Base-by-base conservation (phyloP, 495 filamentous ascomycete species). In the Parathielavia hyrcaniae region DNA sequence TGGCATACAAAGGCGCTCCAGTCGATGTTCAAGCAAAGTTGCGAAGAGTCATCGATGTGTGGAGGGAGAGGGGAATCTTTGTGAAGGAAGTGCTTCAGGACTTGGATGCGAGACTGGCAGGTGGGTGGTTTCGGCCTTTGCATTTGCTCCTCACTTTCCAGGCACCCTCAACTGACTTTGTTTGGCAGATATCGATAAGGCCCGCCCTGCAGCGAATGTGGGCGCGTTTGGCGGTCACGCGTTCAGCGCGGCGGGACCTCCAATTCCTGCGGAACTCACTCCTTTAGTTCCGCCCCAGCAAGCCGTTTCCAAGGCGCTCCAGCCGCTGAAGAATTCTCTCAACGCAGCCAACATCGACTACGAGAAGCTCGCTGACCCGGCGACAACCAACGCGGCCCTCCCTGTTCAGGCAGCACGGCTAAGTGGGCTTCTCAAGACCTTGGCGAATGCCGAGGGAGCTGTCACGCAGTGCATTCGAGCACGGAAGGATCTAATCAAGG, bases 371-470 rank as follows among this genome's bases (percentile, higher is more conserved):
- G 81, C 83, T 36, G 88, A 92, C 58, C 80, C 88, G 3, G 72
- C 75, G 80, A 4, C 67, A 82, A 8, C 89, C 91, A 6, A 81
- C 88, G 50, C 50, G 0, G n/a, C 57, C 0, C 84, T 91, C 10
- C 91, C 93, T 1, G 91, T 97, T 11, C 87, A 95, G 67, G 93
- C 93, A 2, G 95, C 95, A 30, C 86, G 90, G 16, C 85, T 98
- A 19, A 89, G 85, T 60, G 84, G 88, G 4, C 76, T 99, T 9
- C 78, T 97, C 50, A 96, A 93, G 73, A 84, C 82, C 4, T 81
- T 99, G 16, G 90, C 91, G 36, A 89, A 82, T 55, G 93, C 93
- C n/a, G 90, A 97, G 71, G 87, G 83, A 43, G 91, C 91, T 0
- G 89, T 97, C 1, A 86, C 88, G 4, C 90, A 95, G 57, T 87